Base-by-base conservation (phyloP, 768 basidiomycete species). In the Antrodiella citrinella region DNA sequence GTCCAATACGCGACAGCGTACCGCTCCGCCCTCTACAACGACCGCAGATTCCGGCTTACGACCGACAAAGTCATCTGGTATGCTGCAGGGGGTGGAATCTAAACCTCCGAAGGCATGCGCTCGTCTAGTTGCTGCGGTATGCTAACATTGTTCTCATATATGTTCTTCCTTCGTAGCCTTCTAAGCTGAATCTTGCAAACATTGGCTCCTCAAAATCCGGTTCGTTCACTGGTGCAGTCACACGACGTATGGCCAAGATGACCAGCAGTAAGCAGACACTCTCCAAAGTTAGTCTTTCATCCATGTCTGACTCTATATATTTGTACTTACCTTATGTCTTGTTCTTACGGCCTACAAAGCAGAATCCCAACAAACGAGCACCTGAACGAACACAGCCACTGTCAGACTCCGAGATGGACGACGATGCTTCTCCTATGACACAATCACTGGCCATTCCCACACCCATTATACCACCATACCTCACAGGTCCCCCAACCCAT, bases 141-240 rank as follows among this genome's bases (percentile, higher is more conserved):
- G 76, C 81, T 85, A 86, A 86, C 73, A 75, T 84, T 35, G 75
- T 84, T 86, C 85, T 87, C 84, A 86, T 85, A 82, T 72, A 78
- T 80, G 70, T 35, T 35, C 30, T 15, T 15, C 30, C 30, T 35
- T 35, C 30, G 30, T 35, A 7, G 7, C 15, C 30, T 35, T 35
- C 30, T 7, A 35, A 35, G 15, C 30, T 35, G 30, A 35, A 35
- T 15, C 30, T 35, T 7, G 30, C 7, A 7, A 15, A 15, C 30
- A 35, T 35, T 15, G 30, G 30, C 30, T 7, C 30, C 7, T 35
- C 30, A 15, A 35, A 35, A 15, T 35, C 30, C 7, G 15, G 7
- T 7, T 35, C 30, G 15, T 35, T 35, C 15, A n/a, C n/a, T n/a
- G 30, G 30, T 15, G 30, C 30, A 15, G 30, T 35, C 30, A 35